Conservation (phyloP, 805 yeast genomes). For the Alloascoidea africana region DNA sequence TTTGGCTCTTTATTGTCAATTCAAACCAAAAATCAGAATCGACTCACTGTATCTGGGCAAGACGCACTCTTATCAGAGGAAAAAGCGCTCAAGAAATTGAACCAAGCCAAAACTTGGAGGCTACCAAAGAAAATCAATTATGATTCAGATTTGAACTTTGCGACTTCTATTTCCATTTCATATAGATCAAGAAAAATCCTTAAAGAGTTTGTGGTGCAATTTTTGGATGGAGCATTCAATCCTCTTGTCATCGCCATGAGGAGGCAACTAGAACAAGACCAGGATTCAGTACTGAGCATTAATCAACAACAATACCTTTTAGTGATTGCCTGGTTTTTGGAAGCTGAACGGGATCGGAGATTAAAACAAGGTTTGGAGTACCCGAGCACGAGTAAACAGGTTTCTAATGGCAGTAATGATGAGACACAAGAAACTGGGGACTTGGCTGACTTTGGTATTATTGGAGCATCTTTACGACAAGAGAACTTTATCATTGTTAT, state of each 20-base stretch:
- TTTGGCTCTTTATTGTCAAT: conserved; percentile 80
- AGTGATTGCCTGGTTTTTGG: conserved; percentile 61
- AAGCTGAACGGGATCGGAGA: conserved; percentile 33
- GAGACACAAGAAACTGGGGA: conserved; percentile 10
- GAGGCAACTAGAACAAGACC: conserved; percentile 26
- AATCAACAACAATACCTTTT: conserved; percentile 33
- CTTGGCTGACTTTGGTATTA: conserved; percentile 22
- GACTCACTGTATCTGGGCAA: conserved; percentile 63
- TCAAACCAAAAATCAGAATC: conserved; percentile 39
- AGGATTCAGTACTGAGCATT: conserved; percentile 14
- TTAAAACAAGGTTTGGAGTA: conserved; percentile 7
- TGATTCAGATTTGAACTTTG: conserved; percentile 13
- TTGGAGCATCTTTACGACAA: conserved; percentile 12
- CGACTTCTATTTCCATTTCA: conserved; percentile 16
- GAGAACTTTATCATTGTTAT: conserved; percentile 38
- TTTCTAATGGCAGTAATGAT: conserved; percentile 16
- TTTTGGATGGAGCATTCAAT: conserved; percentile 65
- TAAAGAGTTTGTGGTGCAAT: conserved; percentile 33
- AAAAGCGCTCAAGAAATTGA: conserved; percentile 50
- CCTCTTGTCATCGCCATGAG: conserved; percentile 41
- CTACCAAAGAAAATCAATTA: conserved; percentile 14
- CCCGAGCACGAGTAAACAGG: conserved; percentile 2
- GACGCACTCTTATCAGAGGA: conserved; percentile 34
- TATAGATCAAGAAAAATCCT: conserved; percentile 18
- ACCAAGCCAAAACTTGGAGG: conserved; percentile 53